Percentiles rank a stretch among this genome's conserved stretches.
phyloP scores from a whole-genome alignment of 208 protist genomes.

The Leishmania mexicana region DNA sequence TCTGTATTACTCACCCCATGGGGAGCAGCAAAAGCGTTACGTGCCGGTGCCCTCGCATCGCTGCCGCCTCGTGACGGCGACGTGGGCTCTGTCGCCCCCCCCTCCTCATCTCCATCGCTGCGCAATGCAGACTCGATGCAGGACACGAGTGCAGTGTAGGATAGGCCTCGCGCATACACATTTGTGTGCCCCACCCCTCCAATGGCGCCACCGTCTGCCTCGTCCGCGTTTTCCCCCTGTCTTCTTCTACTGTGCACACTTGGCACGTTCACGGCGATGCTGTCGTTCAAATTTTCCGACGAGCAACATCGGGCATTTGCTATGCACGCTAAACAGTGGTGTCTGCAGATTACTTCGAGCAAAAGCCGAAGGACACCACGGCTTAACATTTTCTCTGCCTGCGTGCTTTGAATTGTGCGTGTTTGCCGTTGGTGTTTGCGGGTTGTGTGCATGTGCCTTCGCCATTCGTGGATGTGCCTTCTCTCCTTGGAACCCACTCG shows the following conservation, averaged over 20 bases:
- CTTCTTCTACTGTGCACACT: no score
- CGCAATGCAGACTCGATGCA: not conserved
- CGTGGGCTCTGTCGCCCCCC: not conserved
- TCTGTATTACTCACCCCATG: not conserved
- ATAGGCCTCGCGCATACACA: not conserved
- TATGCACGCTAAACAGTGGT: not conserved
- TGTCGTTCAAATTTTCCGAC: not conserved
- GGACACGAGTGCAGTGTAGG: not conserved
- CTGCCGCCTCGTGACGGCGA: not conserved
- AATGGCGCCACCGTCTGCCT: not conserved
- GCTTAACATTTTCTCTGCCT: not conserved
- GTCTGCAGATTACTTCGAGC: not conserved
- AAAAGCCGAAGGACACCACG: no score
- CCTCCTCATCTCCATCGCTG: not conserved
- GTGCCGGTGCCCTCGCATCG: not conserved
- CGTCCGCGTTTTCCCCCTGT: not conserved
- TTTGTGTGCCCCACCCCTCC: not conserved
- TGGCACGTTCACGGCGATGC: not conserved
- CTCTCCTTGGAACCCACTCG: not conserved
- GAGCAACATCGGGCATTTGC: not conserved
- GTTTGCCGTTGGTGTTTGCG: not conserved
- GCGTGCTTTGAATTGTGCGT: not conserved
- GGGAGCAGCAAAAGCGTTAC: not conserved
- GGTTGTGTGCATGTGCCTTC: not conserved
- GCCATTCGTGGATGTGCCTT: no score